These are phyloP conservation scores for Auriculariales sp. DNA, from an alignment of 768 basidiomycete genomes.

Conservation along the genomic window DNA sequence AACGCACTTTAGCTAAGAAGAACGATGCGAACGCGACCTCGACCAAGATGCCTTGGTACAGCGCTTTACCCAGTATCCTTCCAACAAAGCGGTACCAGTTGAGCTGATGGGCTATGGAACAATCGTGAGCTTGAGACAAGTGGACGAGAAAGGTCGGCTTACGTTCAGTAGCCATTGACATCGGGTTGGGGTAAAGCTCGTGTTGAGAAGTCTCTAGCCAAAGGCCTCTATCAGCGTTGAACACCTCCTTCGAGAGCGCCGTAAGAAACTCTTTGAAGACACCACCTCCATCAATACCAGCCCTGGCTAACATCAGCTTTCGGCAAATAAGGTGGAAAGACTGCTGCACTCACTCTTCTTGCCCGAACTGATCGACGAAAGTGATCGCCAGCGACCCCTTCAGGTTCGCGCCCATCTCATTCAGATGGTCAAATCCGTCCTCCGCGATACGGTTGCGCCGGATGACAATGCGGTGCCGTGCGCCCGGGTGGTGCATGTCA, in stretches of 20 bases:
- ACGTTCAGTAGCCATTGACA: conserved; percentile 82
- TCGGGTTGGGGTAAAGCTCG: conserved; percentile 90
- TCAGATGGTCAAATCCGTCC: conserved; percentile 80
- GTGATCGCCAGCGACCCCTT: conserved; percentile 75
- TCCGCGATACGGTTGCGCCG: conserved; percentile 69
- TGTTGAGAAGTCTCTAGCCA: conserved; percentile 88
- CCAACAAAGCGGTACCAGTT: conserved; percentile 92
- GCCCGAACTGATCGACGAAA: conserved; percentile 85
- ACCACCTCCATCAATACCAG: conserved; percentile 92
- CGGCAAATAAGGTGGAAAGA: not conserved
- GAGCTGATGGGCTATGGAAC: conserved; percentile 55
- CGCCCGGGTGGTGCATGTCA: conserved; percentile 11
- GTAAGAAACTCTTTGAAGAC: conserved; percentile 98
- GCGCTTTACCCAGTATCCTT: conserved; percentile 84
- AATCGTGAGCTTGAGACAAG: not conserved
- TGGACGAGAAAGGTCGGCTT: conserved; percentile 13
- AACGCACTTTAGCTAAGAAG: conserved; percentile 70
- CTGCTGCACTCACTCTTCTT: conserved; percentile 50
- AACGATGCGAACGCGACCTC: conserved; percentile 93
- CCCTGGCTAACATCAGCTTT: conserved; percentile 26
- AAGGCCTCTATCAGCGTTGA: conserved; percentile 85
- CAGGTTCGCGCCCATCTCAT: conserved; percentile 48
- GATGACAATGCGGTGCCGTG: conserved; percentile 31
- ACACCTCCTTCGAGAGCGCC: conserved; percentile 75
- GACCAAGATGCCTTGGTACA: conserved; percentile 91